A percentile compares a stretch with the other conserved stretches of the same genome.
These are phyloP conservation scores for Suaeda aralocaspica DNA, from an alignment of 148 eudicot genomes.

Conservation along the genomic window DNA sequence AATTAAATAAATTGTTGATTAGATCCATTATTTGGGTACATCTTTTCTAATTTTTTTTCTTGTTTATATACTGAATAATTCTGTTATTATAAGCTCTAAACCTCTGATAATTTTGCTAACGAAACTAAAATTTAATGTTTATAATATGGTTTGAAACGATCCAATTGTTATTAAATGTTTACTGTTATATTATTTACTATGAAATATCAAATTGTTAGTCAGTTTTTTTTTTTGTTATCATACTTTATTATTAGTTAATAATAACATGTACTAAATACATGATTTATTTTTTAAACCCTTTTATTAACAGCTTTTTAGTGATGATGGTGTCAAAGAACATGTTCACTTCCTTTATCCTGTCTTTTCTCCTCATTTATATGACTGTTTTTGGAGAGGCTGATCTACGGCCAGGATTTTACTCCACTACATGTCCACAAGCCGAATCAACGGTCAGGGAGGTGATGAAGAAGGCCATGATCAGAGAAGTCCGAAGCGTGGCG, in stretches of 20 bases:
- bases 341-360: conserved; percentile 22
- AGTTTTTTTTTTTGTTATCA: not conserved
- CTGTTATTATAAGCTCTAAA: too few relatives aligned
- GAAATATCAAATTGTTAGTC: not conserved
- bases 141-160: not conserved
- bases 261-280: too few relatives aligned
- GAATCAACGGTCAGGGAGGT: conserved; percentile 50
- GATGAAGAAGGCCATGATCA: conserved; percentile 52
- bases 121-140: not conserved
- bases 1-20: not conserved
- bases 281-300: too few relatives aligned
- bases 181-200: not conserved
- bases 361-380: conserved; percentile 25
- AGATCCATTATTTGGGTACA: not conserved
- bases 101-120: not conserved
- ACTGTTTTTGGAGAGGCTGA: conserved; percentile 22
- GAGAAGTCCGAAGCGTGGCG: conserved; percentile 63
- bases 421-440: conserved; percentile 58
- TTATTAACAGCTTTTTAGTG: not conserved
- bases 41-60: not conserved
- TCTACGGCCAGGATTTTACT: conserved; percentile 55
- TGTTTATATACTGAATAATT: not conserved
- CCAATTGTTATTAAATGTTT: too few relatives aligned
- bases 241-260: not conserved
- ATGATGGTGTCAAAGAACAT: not conserved